These are phyloP conservation scores for Sporothrix euskadiensis DNA, from an alignment of 2,329 filamentous ascomycete genomes.

Conservation along the genomic window DNA sequence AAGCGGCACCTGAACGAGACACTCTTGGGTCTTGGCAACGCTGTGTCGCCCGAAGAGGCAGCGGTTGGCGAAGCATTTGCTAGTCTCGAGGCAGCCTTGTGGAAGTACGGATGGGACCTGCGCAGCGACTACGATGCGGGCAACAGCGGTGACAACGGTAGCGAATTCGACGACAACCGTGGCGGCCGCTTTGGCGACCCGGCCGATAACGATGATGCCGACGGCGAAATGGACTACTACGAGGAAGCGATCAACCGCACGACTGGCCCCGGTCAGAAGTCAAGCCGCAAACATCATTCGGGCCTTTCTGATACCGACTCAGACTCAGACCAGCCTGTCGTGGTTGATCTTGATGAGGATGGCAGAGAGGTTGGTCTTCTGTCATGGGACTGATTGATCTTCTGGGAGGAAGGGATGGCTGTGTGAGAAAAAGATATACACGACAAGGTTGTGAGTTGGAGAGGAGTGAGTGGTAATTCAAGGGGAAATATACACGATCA, in stretches of 20 bases:
- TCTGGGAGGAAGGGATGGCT: not conserved
- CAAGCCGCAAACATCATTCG: not conserved
- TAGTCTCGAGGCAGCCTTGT: constrained; percentile 51
- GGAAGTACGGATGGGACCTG: constrained; percentile 58
- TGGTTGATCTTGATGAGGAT: constrained; percentile 55
- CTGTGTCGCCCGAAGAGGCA: constrained; percentile 45
- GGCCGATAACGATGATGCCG: constrained; percentile 17
- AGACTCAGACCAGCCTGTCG: constrained; percentile 53
- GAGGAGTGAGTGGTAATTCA: too few species aligned
- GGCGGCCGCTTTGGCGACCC: constrained; percentile 1
- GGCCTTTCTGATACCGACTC: constrained; percentile 29
- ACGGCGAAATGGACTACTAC: constrained; percentile 24
- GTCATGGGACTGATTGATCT: constrained; percentile 44
- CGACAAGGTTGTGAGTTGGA: not conserved
- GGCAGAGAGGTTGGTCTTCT: constrained; percentile 55
- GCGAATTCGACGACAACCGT: not conserved
- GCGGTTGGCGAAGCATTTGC: constrained; percentile 52
- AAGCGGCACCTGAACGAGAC: constrained; percentile 54
- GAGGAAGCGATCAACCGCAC: constrained; percentile 12
- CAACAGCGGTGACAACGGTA: constrained; percentile 34
- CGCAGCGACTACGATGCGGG: constrained; percentile 51
- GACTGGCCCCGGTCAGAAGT: not conserved
- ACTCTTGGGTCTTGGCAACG: constrained; percentile 42
- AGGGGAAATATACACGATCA: not conserved
- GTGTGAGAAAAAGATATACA: not conserved